Base-by-base conservation (phyloP, 768 basidiomycete genomes). In the Rhodotorula diobovata region DNA sequence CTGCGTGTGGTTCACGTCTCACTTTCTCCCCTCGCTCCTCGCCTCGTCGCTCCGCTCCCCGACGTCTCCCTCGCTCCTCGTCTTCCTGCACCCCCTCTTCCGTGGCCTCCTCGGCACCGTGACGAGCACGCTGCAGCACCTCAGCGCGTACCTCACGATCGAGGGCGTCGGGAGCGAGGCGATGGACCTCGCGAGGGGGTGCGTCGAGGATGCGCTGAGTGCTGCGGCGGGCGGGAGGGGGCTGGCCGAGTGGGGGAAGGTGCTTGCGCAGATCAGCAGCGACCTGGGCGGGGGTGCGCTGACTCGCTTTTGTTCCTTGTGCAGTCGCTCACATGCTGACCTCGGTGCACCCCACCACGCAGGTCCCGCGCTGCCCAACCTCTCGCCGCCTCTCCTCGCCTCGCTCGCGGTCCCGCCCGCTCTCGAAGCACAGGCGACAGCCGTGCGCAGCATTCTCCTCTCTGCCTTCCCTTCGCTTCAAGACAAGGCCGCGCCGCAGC, bases 1-100 rank as follows among this genome's bases (percentile, higher is more conserved):
- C 7, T 41, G 35, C 9, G 58, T 20, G 23, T 70, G 68, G 68
- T 55, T 54, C 35, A 56, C 51, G 18, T 39, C 30, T 7, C 16
- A 25, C 2, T 53, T 37, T 16, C 30, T 54, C 32, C 18, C 32
- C 35, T 16, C 23, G 18, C 48, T 63, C 61, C 23, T 46, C 43
- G 11, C 6, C 10, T 45, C n/a, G 23, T 10, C 45, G 21, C 30
- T n/a, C 32, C 7, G 28, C 10, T 34, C 32, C 25, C 61, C 34
- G 28, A 16, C 32, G 2, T 15, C 32, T 9, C 35, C 37, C 16
- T 20, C 50, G 1, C 20, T 57, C 20, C 25, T 66, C 53, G 53
- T 43, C n/a, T 7, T 66, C 35, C 51, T 61, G 2, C 69, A 70
- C 45, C 69, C 69, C 3, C 37, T 60, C 54, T 18, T 35, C 15